Conservation (phyloP, 2,329 filamentous ascomycete genomes). For the Myriosclerotinia scirpicola region DNA sequence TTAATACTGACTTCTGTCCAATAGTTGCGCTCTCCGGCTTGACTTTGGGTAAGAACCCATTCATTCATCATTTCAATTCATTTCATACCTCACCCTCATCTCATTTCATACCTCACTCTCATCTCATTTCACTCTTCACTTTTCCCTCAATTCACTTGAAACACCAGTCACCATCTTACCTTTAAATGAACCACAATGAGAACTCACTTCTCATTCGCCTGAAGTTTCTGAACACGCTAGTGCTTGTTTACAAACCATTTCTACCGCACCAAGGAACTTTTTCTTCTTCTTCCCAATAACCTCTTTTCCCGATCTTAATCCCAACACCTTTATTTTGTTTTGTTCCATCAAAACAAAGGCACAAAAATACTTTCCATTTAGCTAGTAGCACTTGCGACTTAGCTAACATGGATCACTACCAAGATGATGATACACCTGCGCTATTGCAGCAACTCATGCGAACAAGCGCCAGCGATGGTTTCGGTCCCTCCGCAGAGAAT, state of each 20-base stretch:
- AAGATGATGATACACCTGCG: slow-evolving; percentile 4
- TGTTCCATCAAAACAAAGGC: background rate
- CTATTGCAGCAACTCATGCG: background rate
- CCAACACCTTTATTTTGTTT: background rate
- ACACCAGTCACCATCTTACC: background rate
- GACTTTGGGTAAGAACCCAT: background rate
- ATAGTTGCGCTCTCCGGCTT: background rate
- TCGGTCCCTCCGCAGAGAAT: background rate
- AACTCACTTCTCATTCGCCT: background rate
- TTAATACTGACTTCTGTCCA: background rate
- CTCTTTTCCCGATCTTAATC: background rate
- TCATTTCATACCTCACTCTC: slow-evolving; percentile 2
- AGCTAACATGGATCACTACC: slow-evolving; percentile 9
- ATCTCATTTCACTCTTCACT: slow-evolving; percentile 3
- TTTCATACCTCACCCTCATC: background rate
- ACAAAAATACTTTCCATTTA: background rate
- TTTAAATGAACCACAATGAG: background rate
- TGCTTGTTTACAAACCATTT: background rate
- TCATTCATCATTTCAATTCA: background rate
- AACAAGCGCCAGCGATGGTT: background rate
- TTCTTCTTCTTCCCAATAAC: background rate
- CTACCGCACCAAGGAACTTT: background rate
- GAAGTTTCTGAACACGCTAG: background rate
- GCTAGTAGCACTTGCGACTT: background rate
- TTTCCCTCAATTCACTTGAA: background rate